Conservation (phyloP, 208 protist species). For the Angomonas ambiguus region DNA sequence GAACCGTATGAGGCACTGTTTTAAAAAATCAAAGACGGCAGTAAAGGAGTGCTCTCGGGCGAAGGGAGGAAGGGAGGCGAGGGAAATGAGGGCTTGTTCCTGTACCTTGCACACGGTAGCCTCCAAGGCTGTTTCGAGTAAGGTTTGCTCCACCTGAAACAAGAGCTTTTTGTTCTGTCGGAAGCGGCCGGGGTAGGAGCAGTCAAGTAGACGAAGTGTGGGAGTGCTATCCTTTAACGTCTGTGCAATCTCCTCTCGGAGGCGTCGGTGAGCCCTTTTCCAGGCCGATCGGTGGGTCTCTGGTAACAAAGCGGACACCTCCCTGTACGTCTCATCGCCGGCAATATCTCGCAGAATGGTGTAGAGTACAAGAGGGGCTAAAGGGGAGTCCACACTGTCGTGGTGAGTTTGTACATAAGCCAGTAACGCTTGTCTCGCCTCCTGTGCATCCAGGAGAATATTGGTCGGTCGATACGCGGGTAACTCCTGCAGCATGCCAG, state of each 20-base stretch:
- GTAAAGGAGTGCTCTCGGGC: conserved; percentile 40
- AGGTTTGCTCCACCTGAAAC: conserved; percentile 48
- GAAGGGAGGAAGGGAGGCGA: conserved; percentile 44
- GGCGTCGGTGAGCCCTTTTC: not conserved
- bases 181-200: conserved; percentile 39
- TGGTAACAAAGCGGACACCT: conserved; percentile 1
- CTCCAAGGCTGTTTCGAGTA: conserved; percentile 30
- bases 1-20: not conserved
- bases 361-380: conserved; percentile 33
- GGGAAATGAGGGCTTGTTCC: conserved; percentile 55
- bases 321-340: not conserved
- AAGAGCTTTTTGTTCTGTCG: conserved; percentile 29
- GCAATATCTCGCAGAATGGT: not conserved
- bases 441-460: conserved; percentile 38
- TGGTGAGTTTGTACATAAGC: conserved; percentile 16
- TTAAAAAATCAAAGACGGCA: conserved; percentile 56
- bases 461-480: conserved; percentile 48
- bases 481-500: conserved; percentile 20
- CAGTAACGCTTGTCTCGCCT: conserved; percentile 23
- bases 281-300: not conserved
- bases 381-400: conserved; percentile 14
- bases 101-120: conserved; percentile 18
- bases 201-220: conserved; percentile 27
- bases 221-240: conserved; percentile 6
- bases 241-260: not conserved